phyloP scores from a whole-genome alignment of 2,329 filamentous ascomycete genomes.

The Metarhizium guizhouense region DNA sequence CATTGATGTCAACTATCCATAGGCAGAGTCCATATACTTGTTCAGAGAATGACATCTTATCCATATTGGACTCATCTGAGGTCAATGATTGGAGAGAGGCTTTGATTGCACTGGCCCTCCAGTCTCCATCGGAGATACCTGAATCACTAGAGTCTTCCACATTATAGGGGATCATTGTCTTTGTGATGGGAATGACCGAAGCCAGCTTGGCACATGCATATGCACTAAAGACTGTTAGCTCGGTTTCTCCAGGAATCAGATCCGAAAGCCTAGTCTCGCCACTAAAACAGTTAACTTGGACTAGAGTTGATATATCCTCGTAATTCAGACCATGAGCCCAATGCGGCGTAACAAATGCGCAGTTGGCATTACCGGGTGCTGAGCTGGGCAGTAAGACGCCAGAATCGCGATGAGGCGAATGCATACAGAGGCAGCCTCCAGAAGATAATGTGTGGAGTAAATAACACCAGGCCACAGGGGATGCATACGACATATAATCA shows the following conservation, averaged over 20 bases:
- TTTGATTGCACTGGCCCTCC: background rate
- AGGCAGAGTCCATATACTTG: background rate
- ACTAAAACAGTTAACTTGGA: background rate
- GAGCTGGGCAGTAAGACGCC: background rate
- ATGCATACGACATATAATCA: background rate
- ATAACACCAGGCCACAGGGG: conserved; percentile 3
- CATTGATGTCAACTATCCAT: background rate
- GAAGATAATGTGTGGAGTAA: conserved; percentile 1
- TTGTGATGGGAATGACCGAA: background rate
- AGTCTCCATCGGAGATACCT: background rate
- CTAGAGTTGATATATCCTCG: background rate
- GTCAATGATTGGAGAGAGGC: background rate
- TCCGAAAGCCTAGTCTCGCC: background rate
- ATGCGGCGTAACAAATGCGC: background rate
- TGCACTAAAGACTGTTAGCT: background rate
- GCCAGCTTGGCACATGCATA: background rate
- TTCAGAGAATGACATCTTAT: background rate
- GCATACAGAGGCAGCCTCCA: conserved; percentile 4
- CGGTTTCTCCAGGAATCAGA: background rate
- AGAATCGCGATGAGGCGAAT: conserved; percentile 1
- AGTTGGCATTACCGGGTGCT: background rate
- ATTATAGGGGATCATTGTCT: background rate
- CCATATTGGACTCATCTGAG: background rate
- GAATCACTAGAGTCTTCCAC: background rate
- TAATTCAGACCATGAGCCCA: background rate